Evolutionary conservation across 768 basidiomycete species (phyloP), one percentile per base, ranked within the genome.

Genomic region (Leccinum rimulosum): DNA sequence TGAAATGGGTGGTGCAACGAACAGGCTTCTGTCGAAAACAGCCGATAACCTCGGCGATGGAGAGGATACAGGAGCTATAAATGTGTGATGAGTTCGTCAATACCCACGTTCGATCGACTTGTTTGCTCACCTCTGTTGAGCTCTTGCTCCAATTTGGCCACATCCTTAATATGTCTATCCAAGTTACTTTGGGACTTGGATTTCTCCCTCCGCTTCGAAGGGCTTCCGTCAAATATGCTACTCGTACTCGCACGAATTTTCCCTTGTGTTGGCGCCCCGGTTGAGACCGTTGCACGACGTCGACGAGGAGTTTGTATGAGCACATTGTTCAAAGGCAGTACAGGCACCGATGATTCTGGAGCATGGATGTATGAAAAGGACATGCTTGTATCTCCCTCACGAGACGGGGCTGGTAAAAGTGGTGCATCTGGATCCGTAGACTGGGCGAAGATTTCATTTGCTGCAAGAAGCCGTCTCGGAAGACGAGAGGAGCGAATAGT

Each of bases 381-480:
- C 22, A 38, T 57, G 55, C 58, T 70, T 30, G 45, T 31, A 55
- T 70, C 65, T 38, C 58, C 62, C 17, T 40, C 40, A 43, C 19
- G 58, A 38, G 49, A 55, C 14, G n/a, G 52, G 27, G 53, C 66
- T 17, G 70, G 69, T 8, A 66, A 70, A 33, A 73, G 62, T 12
- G 64, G 65, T 47, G 58, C 62, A 52, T 58, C 47, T 19, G 54
- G 59, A 50, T 63, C 55, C 12, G 47, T 55, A 17, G 63, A 50
- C 50, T 82, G 77, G 0, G 77, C 71, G 65, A 91, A 90, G 28
- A 93, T 90, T 69, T 91, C 81, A 65, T 82, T 88, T 1, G 87
- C 88, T 30, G 85, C 79, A 19, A 86, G 80, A 48, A 84, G 75
- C 51, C 80, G 84, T 61, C 84, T 84, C 6, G 87, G 86, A n/a